Evolutionary conservation across 441 rosid species (phyloP).

Genomic region (Arabidopsis lyrata): DNA sequence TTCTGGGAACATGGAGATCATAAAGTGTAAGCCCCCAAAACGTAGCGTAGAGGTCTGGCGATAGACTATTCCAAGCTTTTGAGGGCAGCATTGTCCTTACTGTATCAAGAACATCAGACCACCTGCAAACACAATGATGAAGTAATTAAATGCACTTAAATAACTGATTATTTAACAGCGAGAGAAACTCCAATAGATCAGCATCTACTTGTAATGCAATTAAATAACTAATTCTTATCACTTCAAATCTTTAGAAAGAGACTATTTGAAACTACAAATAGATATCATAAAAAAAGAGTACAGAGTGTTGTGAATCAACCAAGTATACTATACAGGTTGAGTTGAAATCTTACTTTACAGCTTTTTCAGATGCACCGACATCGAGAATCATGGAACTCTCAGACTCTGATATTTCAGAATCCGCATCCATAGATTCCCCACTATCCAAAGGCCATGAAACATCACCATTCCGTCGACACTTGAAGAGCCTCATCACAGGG

Average conservation of each 20-base stretch:
- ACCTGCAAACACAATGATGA: slow-evolving; percentile 62
- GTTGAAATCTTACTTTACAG: slow-evolving; percentile 62
- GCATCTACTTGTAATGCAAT: slow-evolving; percentile 5
- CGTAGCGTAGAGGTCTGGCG: slow-evolving; percentile 97
- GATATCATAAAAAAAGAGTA: slow-evolving; percentile 10
- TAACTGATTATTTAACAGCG: not conserved
- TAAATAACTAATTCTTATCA: slow-evolving; percentile 15
- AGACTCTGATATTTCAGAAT: slow-evolving; percentile 50
- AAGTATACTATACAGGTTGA: slow-evolving; percentile 26
- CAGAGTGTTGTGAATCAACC: slow-evolving; percentile 11
- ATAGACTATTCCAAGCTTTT: slow-evolving; percentile 99
- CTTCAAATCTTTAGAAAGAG: slow-evolving; percentile 29
- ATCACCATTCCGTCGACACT: slow-evolving; percentile 73
- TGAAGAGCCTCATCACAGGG: slow-evolving; percentile 98
- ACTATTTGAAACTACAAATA: slow-evolving; percentile 22
- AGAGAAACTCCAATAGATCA: slow-evolving; percentile 23
- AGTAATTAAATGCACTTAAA: not conserved
- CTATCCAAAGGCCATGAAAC: slow-evolving; percentile 92
- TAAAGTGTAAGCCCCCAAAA: slow-evolving; percentile 99
- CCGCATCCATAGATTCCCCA: slow-evolving; percentile 52
- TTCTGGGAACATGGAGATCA: slow-evolving; percentile 98
- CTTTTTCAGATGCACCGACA: slow-evolving; percentile 67
- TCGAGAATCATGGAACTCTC: slow-evolving; percentile 70
- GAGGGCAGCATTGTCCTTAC: slow-evolving; percentile 94
- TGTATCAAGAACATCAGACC: slow-evolving; percentile 94